A percentile compares a stretch with the other conserved stretches of the same genome.
Evolutionary conservation across 176 grass and related monocot genomes (phyloP).

Genomic region (Bromus sterilis): DNA sequence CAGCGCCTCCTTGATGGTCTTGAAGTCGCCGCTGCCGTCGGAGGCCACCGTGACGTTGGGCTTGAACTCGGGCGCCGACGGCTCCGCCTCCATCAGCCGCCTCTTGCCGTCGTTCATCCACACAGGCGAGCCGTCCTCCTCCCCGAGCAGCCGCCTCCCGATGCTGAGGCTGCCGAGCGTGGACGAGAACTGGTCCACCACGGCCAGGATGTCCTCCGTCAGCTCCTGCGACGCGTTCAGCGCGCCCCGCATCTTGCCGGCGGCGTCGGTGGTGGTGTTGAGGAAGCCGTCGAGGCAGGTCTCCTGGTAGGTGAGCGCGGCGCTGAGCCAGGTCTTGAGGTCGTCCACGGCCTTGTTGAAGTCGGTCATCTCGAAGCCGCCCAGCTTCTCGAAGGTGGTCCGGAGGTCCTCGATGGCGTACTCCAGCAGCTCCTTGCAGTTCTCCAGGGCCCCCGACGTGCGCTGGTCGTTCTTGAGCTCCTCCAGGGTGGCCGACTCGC

Average conservation of each 20-base stretch:
- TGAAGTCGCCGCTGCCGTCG: slow-evolving; percentile 62
- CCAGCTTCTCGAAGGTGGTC: slow-evolving; percentile 50
- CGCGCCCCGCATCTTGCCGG: slow-evolving; percentile 46
- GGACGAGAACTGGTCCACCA: slow-evolving; percentile 47
- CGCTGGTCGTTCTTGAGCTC: slow-evolving; percentile 51
- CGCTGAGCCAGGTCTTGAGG: slow-evolving; percentile 77
- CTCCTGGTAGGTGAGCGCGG: slow-evolving; percentile 71
- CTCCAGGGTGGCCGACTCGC: slow-evolving; percentile 42
- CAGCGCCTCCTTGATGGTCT: slow-evolving; percentile 49
- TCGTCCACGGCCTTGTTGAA: slow-evolving; percentile 55
- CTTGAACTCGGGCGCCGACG: slow-evolving; percentile 6
- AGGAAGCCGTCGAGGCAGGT: slow-evolving; percentile 78
- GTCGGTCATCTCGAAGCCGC: slow-evolving; percentile 54
- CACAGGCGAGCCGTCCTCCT: background rate
- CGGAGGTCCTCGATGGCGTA: slow-evolving; percentile 70
- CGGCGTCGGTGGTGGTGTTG: slow-evolving; percentile 53
- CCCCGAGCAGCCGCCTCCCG: slow-evolving; percentile 26
- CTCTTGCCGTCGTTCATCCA: slow-evolving; percentile 15
- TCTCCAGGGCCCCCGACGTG: slow-evolving; percentile 50
- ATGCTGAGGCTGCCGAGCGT: slow-evolving; percentile 31
- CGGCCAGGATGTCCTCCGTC: slow-evolving; percentile 67
- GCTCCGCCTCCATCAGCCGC: slow-evolving; percentile 10
- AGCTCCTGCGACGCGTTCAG: slow-evolving; percentile 70
- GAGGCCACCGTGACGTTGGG: slow-evolving; percentile 55
- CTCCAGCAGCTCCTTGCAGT: slow-evolving; percentile 77